Conservation (phyloP, 164 flowering plant species). For the Chimonanthus salicifolius region DNA sequence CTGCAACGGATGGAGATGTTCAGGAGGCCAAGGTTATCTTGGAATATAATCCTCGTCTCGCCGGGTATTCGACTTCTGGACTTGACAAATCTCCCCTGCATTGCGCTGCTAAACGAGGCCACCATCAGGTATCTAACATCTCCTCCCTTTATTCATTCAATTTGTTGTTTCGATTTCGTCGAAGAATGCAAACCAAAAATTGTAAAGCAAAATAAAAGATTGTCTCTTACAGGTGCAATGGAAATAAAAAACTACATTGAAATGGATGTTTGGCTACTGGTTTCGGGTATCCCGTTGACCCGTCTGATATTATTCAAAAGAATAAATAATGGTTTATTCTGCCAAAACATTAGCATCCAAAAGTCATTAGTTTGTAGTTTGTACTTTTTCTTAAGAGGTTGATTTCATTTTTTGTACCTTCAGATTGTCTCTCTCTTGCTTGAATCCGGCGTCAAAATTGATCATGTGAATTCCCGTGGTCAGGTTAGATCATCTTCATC, state of each 20-base stretch:
- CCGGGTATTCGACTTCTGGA: constrained; percentile 90
- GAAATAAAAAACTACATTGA: background rate
- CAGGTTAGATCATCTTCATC: constrained; percentile 43
- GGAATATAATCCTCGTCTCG: constrained; percentile 82
- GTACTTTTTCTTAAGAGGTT: background rate
- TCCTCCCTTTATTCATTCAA: background rate
- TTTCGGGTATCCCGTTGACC: background rate
- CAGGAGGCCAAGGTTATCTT: constrained; percentile 90
- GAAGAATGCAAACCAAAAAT: background rate
- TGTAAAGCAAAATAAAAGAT: background rate
- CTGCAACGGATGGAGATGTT: constrained; percentile 92
- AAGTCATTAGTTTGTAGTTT: background rate
- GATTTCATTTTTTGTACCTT: background rate
- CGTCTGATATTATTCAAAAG: background rate
- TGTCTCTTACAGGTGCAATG: background rate
- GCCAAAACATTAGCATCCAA: background rate
- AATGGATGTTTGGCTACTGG: background rate
- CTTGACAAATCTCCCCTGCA: constrained; percentile 88
- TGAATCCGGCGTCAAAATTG: constrained; percentile 84
- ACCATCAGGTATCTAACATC: constrained; percentile 58
- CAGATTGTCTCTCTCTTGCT: constrained; percentile 84
- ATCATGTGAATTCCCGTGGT: constrained; percentile 89
- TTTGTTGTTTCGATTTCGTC: background rate
- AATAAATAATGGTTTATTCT: background rate
- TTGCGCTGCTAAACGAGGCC: constrained; percentile 86